Base-by-base conservation (phyloP, 352 stramenopile species). In the Pythium folliculosum region DNA sequence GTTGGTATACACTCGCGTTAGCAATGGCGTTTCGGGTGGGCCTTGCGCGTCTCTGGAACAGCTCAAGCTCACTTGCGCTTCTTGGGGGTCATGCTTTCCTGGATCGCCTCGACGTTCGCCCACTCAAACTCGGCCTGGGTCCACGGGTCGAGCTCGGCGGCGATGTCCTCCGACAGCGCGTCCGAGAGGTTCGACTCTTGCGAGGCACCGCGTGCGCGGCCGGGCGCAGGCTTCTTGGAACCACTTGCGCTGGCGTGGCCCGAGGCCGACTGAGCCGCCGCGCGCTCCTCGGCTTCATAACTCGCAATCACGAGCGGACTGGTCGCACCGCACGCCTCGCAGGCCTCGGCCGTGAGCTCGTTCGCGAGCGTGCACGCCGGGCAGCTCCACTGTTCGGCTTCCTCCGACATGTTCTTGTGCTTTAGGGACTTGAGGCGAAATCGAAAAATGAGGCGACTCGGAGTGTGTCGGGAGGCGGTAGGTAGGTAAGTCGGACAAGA, bases 101-200 rank as follows among this genome's bases (percentile, higher is more conserved):
- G 82, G 30, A 73, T 71, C 13, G 81, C 78, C 61, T 92, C 84
- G 3, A 92, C 71, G 45, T 79, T 56, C 0, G 84, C 84, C 84
- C 84, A 92, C 52, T 92, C 84, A 37, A 78, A 77, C 61, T 92
- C 84, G 9, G 84, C 84, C 72, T 88, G 75, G 0, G 72, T 67
- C 84, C 84, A 92, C 30, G 81, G 84, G 45, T 92, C 81, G 17
- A 77, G 51, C 32, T 81, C 77, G 7, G 72, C 72, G 5, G 71
- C 73, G 7, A 72, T 68, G 25, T 78, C 70, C 13, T 75, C 71
- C 22, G 62, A 63, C 16, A 75, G 60, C 7, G 75, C 65, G 22
- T 62, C 51, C 27, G 71, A 86, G 54, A 71, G 70, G 13, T 59
- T 63, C 13, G 81, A 88, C 14, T 78, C 72, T 32, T 84, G 72